phyloP scores from a whole-genome alignment of 139 green algal species.

The Nannochloris sp. region DNA sequence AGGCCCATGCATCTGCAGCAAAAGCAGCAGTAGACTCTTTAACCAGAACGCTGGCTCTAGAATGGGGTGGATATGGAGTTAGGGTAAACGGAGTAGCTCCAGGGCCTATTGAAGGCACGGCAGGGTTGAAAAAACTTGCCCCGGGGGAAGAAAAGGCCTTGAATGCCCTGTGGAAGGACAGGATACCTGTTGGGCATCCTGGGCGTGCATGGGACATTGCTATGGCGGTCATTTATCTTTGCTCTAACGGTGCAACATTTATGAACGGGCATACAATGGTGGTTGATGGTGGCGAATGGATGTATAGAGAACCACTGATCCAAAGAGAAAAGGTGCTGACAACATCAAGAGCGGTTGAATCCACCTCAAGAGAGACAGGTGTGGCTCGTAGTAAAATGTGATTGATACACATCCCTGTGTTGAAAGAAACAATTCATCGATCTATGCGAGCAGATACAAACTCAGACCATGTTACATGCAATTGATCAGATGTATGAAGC shows the following conservation, averaged over 20 bases:
- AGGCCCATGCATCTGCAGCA: slow-evolving; percentile 75
- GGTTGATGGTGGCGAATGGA: slow-evolving; percentile 76
- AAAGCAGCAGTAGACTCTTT: slow-evolving; percentile 86
- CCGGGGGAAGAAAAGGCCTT: slow-evolving; percentile 38
- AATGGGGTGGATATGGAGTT: slow-evolving; percentile 84
- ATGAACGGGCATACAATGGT: slow-evolving; percentile 67
- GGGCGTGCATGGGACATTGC: slow-evolving; percentile 82
- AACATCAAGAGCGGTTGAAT: slow-evolving; percentile 54
- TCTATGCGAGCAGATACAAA: no score
- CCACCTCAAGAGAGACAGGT: slow-evolving; percentile 50
- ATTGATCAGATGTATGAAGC: neutral
- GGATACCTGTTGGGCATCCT: slow-evolving; percentile 67
- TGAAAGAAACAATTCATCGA: neutral
- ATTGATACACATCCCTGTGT: neutral
- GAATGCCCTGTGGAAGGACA: slow-evolving; percentile 26
- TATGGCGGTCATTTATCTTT: slow-evolving; percentile 71
- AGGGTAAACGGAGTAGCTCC: slow-evolving; percentile 81
- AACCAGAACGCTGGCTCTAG: slow-evolving; percentile 81
- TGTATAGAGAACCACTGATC: slow-evolving; percentile 54
- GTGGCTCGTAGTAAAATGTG: slow-evolving; percentile 15
- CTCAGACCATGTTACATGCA: neutral
- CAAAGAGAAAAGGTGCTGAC: slow-evolving; percentile 37
- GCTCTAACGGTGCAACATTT: slow-evolving; percentile 40
- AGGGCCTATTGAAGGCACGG: slow-evolving; percentile 80
- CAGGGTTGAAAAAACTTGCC: slow-evolving; percentile 83